Base-by-base conservation (phyloP, 148 eudicot species). In the Rhododendron molle region DNA sequence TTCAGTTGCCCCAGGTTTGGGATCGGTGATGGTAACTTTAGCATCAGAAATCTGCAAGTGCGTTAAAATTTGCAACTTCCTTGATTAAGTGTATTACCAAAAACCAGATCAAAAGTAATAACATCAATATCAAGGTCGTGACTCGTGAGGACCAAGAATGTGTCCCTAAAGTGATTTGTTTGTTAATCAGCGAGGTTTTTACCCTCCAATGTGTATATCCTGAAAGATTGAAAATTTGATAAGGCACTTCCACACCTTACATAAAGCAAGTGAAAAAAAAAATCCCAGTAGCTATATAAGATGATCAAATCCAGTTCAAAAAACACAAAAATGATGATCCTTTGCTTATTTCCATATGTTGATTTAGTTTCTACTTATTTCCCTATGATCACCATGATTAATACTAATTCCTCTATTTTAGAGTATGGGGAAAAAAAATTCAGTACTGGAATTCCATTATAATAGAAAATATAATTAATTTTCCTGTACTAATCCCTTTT, bases 1-100 rank as follows among this genome's bases (percentile, higher is more conserved):
- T 93, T 97, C 99, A 73, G 15, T 40, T 43, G 49, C 80, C 28
- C 80, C 80, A 20, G 80, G 80, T 76, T 76, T 76, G 80, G 80
- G 50, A 76, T 76, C 50, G 16, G 28, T 43, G 50, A 76, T 76
- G 80, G 50, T 76, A 76, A 76, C 49, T 76, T 76, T 76, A 38
- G 80, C 80, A 43, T 76, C 80, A 3, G 80, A 76, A 34, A 74
- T 74, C 78, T 74, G 78, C 44, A 74, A 36, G 78, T 36, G 9
- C 18, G 20, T 74, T 12, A 74, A 74, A 36, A 74, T 36, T 36
- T 23, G 23, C 49, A 0, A 76, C 49, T 76, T 21, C 50, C 23
- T 76, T 20, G 14, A 43, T 38, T 23, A 21, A 76, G 30, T 52
- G 80, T 18, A 74, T 74, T 6, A 34, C 7, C 20, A 71, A 71